A percentile compares a stretch with the other conserved stretches of the same genome.
Evolutionary conservation across 2,329 filamentous ascomycete genomes (phyloP).

Genomic region (Knufia petricola): DNA sequence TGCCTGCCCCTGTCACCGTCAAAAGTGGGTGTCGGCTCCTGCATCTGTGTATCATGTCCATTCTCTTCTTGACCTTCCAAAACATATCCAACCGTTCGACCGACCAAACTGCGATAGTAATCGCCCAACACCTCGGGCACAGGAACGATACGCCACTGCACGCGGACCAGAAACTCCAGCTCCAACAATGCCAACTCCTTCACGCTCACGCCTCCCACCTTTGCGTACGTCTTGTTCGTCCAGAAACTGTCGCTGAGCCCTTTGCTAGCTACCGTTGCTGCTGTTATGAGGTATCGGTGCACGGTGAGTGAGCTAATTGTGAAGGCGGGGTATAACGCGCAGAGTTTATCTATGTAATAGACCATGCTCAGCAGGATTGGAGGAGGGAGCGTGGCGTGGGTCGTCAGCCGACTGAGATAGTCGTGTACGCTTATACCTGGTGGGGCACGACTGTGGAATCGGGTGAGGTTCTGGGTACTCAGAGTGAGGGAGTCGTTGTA

Average conservation of each 20-base stretch:
- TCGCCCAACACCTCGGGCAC: slow-evolving; percentile 87
- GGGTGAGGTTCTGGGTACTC: slow-evolving; percentile 73
- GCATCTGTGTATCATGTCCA: too few relatives aligned
- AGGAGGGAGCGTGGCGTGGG: slow-evolving; percentile 85
- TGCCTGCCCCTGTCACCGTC: too few relatives aligned
- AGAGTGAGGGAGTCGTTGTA: slow-evolving; percentile 85
- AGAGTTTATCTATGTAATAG: slow-evolving; percentile 94
- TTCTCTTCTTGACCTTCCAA: slow-evolving; percentile 31
- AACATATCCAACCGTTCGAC: slow-evolving; percentile 50
- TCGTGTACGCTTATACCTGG: slow-evolving; percentile 91
- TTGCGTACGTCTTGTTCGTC: slow-evolving; percentile 94
- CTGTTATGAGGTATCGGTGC: slow-evolving; percentile 92
- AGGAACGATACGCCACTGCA: slow-evolving; percentile 95
- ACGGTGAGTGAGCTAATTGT: slow-evolving; percentile 95
- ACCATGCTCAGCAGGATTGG: slow-evolving; percentile 97
- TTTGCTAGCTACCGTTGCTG: slow-evolving; percentile 90
- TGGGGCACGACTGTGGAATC: slow-evolving; percentile 84
- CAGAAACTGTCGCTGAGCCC: slow-evolving; percentile 94
- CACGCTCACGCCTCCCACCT: slow-evolving; percentile 84
- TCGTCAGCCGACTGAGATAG: slow-evolving; percentile 84
- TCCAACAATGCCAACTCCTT: slow-evolving; percentile 84
- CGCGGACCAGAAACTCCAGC: slow-evolving; percentile 80
- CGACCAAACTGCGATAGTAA: slow-evolving; percentile 83
- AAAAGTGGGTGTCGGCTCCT: too few relatives aligned
- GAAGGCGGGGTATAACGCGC: slow-evolving; percentile 83